Evolutionary conservation across 306 rosid species (phyloP).

Genomic region (Pyrus betulifolia): DNA sequence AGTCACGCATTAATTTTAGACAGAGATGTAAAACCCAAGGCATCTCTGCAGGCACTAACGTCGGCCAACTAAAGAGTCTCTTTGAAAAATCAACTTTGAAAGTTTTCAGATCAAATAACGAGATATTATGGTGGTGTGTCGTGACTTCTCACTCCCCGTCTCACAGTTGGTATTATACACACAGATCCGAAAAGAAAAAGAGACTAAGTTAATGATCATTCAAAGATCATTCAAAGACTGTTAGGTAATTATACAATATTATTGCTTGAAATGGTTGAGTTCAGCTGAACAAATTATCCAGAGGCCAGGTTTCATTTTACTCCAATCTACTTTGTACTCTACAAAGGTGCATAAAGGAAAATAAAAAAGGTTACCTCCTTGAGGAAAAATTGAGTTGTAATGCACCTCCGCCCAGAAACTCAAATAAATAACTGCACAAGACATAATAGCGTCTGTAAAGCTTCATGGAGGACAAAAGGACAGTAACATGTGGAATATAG

Average conservation of each 20-base stretch:
- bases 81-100: neutral
- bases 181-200: neutral
- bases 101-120: neutral
- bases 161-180: neutral
- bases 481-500: neutral
- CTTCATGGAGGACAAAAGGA: neutral
- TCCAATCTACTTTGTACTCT: neutral
- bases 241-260: neutral
- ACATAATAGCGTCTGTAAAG: neutral
- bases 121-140: neutral
- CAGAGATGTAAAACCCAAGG: neutral
- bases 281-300: neutral
- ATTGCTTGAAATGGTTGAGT: neutral
- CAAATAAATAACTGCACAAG: constrained; percentile 63
- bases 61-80: neutral
- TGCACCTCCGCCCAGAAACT: constrained; percentile 99
- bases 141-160: neutral
- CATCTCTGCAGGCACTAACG: neutral
- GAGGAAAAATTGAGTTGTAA: constrained; percentile 85
- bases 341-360: neutral
- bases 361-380: constrained; percentile 54
- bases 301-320: neutral
- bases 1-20: neutral
- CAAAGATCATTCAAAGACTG: neutral
- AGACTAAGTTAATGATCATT: neutral